Percentiles rank a stretch among this genome's conserved stretches.
phyloP scores from a whole-genome alignment of 2,329 filamentous ascomycete species.

The Harringtonia lauricola region DNA sequence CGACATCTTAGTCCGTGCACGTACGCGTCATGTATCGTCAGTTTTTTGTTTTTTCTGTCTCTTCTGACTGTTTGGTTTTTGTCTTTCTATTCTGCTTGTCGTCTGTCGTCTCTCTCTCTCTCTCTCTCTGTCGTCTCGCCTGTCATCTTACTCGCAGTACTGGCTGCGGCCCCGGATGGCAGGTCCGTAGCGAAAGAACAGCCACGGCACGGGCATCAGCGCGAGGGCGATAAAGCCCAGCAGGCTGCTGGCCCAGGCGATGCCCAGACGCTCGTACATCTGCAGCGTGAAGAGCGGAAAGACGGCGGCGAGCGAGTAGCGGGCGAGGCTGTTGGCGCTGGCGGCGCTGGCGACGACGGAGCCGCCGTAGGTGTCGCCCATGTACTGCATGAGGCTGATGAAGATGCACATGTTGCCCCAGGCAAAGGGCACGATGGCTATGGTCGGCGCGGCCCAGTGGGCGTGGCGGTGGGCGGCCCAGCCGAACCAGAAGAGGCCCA shows the following conservation, averaged over 20 bases:
- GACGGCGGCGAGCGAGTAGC: constrained; percentile 42
- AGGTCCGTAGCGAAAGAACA: constrained; percentile 38
- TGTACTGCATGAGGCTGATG: constrained; percentile 39
- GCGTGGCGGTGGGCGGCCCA: constrained; percentile 38
- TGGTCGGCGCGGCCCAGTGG: constrained; percentile 38
- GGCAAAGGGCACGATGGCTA: constrained; percentile 43
- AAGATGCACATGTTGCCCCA: constrained; percentile 52
- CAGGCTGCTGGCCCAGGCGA: constrained; percentile 35
- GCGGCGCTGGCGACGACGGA: constrained; percentile 45
- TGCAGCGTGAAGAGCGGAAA: constrained; percentile 53
- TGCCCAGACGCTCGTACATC: constrained; percentile 33
- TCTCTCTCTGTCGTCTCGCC: neutral
- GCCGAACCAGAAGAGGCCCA: constrained; percentile 48
- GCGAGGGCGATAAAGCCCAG: constrained; percentile 34
- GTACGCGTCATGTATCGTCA: no score
- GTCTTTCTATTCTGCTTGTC: no score
- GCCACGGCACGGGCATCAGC: constrained; percentile 40
- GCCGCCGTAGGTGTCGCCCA: constrained; percentile 43
- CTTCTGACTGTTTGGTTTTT: no score
- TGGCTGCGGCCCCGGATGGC: constrained; percentile 26
- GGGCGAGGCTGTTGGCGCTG: constrained; percentile 46
- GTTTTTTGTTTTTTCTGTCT: no score
- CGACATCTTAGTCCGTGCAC: no score
- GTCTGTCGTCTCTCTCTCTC: no score
- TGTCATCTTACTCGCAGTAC: constrained; percentile 14